Evolutionary conservation across 148 eudicot species (phyloP).

Genomic region (Camellia granthamiana): DNA sequence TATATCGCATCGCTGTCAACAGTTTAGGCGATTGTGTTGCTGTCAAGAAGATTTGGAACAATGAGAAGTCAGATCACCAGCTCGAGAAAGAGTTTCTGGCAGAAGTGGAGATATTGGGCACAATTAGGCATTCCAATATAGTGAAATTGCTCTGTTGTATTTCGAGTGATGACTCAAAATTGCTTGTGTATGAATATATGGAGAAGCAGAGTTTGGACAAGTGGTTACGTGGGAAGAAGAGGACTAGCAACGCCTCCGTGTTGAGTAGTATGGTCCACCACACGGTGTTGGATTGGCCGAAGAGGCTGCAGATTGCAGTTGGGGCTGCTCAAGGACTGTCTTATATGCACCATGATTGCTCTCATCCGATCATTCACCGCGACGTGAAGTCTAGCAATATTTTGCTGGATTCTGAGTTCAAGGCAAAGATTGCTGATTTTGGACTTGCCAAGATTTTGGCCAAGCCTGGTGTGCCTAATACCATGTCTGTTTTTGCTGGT

Average conservation of each 20-base stretch:
- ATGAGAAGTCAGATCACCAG: conserved; percentile 26
- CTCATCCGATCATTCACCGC: conserved; percentile 46
- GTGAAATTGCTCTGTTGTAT: conserved; percentile 74
- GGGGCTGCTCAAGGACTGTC: conserved; percentile 56
- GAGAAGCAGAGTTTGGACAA: conserved; percentile 46
- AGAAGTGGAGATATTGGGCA: conserved; percentile 59
- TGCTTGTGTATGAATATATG: conserved; percentile 77
- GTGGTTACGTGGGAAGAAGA: conserved; percentile 14
- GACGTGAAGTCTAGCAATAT: conserved; percentile 64
- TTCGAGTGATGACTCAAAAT: conserved; percentile 53
- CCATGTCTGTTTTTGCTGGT: conserved; percentile 49
- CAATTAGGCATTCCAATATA: conserved; percentile 62
- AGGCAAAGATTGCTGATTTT: conserved; percentile 61
- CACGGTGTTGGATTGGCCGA: conserved; percentile 41
- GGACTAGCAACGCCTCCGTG: not conserved
- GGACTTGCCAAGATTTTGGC: conserved; percentile 44
- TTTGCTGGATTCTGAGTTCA: conserved; percentile 45
- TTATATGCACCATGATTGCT: conserved; percentile 60
- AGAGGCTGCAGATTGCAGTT: conserved; percentile 43
- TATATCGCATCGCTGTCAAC: conserved; percentile 14
- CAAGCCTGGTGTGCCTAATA: conserved; percentile 42
- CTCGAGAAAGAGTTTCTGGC: conserved; percentile 64
- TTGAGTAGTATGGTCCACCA: not conserved
- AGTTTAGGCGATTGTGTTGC: conserved; percentile 19
- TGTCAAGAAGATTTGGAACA: conserved; percentile 61